Conservation (phyloP, 2,329 filamentous ascomycete species). For the Neurospora sp. region DNA sequence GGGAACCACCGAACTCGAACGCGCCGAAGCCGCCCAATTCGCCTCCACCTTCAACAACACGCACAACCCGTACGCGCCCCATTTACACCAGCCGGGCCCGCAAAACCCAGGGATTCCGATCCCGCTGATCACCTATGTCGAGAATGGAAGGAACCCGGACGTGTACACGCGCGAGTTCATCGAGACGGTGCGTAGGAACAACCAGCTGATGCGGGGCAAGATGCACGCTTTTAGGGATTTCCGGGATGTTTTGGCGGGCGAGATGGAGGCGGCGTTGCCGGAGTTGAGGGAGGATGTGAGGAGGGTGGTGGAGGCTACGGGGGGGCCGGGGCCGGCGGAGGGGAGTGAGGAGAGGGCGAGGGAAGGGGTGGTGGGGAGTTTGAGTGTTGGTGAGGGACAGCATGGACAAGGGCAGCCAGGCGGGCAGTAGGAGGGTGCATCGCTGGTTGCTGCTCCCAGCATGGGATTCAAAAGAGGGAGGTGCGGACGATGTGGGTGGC, state of each 20-base stretch:
- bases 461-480: background rate
- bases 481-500: background rate
- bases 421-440: background rate
- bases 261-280: slow-evolving; percentile 49
- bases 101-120: slow-evolving; percentile 42
- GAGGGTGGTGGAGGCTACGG: slow-evolving; percentile 38
- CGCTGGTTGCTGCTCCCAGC: background rate
- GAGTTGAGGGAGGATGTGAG: slow-evolving; percentile 47
- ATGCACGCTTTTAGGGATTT: slow-evolving; percentile 50
- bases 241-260: slow-evolving; percentile 50
- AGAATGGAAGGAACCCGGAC: slow-evolving; percentile 62
- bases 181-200: slow-evolving; percentile 55
- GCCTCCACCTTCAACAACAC: slow-evolving; percentile 2
- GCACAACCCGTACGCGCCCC: slow-evolving; percentile 25
- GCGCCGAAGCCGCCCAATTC: slow-evolving; percentile 48
- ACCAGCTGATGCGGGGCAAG: slow-evolving; percentile 60
- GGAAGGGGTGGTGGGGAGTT: background rate
- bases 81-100: slow-evolving; percentile 30
- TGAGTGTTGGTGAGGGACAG: background rate
- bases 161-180: slow-evolving; percentile 68
- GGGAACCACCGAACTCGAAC: slow-evolving; percentile 30
- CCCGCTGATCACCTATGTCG: slow-evolving; percentile 59
- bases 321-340: slow-evolving; percentile 16
- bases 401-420: background rate
- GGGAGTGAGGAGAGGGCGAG: slow-evolving; percentile 3